Evolutionary conservation across 176 grass and related monocot genomes (phyloP).

Genomic region (Ananas comosus): DNA sequence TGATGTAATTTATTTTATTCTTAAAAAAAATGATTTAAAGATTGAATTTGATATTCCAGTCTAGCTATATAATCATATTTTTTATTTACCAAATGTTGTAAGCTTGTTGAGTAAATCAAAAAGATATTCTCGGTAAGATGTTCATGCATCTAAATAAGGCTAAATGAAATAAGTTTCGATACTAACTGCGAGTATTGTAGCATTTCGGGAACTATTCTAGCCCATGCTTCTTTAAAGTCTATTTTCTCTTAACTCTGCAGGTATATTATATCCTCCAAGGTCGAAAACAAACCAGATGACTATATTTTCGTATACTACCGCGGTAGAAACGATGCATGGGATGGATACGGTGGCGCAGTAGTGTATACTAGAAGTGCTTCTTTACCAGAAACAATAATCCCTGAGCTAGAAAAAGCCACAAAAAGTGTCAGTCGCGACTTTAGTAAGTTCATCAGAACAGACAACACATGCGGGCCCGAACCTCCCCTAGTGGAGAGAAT

Average conservation of each 20-base stretch:
- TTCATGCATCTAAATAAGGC: no score
- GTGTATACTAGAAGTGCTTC: constrained; percentile 72
- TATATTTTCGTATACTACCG: constrained; percentile 92
- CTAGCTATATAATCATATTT: no score
- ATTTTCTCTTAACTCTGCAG: constrained; percentile 22
- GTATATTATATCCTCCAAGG: constrained; percentile 94
- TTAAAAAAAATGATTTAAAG: no score
- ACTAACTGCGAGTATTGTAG: no score
- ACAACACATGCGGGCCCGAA: constrained; percentile 87
- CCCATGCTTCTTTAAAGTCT: not conserved
- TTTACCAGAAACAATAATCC: constrained; percentile 62
- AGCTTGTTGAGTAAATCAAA: no score
- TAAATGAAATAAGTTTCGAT: no score
- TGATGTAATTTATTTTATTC: no score
- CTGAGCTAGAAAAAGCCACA: constrained; percentile 63
- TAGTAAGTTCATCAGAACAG: constrained; percentile 59
- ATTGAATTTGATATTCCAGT: no score
- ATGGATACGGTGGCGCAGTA: constrained; percentile 86
- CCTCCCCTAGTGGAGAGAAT: constrained; percentile 78
- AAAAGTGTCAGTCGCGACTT: constrained; percentile 63
- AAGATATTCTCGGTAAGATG: no score
- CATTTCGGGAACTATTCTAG: not conserved
- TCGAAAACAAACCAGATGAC: constrained; percentile 86
- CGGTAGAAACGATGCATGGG: constrained; percentile 93
- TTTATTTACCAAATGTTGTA: no score